Conservation (phyloP, 2,329 filamentous ascomycete species). For the Trichoderma atroviride region DNA sequence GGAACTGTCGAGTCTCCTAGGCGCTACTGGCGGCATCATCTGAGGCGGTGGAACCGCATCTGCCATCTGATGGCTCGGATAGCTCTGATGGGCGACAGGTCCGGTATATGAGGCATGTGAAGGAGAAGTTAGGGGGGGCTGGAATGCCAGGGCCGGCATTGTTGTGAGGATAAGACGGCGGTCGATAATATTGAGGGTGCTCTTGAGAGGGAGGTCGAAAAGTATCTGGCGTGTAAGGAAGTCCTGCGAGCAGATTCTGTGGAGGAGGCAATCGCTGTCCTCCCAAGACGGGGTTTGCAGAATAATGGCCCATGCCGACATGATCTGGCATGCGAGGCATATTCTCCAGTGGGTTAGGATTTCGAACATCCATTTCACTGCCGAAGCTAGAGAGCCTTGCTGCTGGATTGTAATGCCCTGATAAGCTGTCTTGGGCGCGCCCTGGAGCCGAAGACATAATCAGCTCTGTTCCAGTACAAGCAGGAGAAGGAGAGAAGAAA, state of each 20-base stretch:
- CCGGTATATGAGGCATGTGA: neutral
- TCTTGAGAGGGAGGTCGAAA: constrained; percentile 26
- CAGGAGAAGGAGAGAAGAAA: neutral
- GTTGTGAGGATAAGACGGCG: constrained; percentile 8
- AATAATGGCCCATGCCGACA: constrained; percentile 31
- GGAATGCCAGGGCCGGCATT: neutral
- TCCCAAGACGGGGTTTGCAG: constrained; percentile 28
- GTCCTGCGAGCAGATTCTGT: constrained; percentile 31
- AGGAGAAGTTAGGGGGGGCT: constrained; percentile 14
- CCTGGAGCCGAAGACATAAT: constrained; percentile 28
- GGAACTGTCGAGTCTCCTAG: neutral
- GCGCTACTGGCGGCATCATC: neutral
- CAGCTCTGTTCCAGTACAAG: constrained; percentile 21
- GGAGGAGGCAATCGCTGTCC: constrained; percentile 28
- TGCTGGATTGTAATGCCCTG: constrained; percentile 27
- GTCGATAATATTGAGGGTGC: constrained; percentile 20
- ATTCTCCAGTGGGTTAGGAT: constrained; percentile 27
- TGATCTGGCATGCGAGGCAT: constrained; percentile 34
- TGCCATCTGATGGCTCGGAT: neutral
- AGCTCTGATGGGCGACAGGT: neutral
- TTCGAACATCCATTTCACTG: constrained; percentile 29
- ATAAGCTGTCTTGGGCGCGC: constrained; percentile 17
- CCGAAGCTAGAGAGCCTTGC: constrained; percentile 32
- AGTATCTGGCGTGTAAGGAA: constrained; percentile 27
- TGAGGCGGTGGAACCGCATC: constrained; percentile 14